Evolutionary conservation across 2,329 filamentous ascomycete species (phyloP).

Genomic region (Ophiosphaerella narmari): DNA sequence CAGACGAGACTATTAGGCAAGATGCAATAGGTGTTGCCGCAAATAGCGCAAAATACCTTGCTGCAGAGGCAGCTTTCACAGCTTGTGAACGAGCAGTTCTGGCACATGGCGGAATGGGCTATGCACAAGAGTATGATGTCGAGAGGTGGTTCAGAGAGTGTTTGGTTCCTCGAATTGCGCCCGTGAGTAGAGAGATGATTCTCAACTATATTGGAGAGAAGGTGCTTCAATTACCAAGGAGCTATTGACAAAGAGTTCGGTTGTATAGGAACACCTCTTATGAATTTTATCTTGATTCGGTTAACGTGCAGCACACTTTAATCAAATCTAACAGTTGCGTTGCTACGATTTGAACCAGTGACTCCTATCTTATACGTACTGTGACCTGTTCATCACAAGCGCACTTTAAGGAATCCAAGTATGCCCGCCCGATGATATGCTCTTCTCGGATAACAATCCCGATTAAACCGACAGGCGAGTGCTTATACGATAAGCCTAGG

Average conservation of each 20-base stretch:
- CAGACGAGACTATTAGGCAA: constrained; percentile 18
- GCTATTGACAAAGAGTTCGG: constrained; percentile 56
- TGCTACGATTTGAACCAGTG: too few species aligned
- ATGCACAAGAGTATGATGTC: constrained; percentile 66
- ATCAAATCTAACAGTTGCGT: too few species aligned
- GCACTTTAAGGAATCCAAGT: background rate
- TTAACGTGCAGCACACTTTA: too few species aligned
- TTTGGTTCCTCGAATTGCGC: constrained; percentile 64
- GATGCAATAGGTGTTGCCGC: constrained; percentile 58
- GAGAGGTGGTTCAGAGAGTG: constrained; percentile 64
- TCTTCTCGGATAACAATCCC: background rate
- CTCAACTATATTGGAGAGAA: constrained; percentile 74
- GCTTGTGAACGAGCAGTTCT: constrained; percentile 63
- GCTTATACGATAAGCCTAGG: background rate
- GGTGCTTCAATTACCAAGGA: constrained; percentile 68
- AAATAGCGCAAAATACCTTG: constrained; percentile 63
- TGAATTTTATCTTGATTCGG: too few species aligned
- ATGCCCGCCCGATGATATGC: background rate
- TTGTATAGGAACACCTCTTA: too few species aligned
- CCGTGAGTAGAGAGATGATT: constrained; percentile 72
- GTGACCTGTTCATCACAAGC: background rate
- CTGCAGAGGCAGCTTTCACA: constrained; percentile 64
- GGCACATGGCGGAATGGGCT: constrained; percentile 66
- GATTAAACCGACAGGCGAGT: background rate
- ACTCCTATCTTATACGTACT: too few species aligned